phyloP scores from a whole-genome alignment of 1,284 basidiomycete species.

The Bondarzewia mesenterica region DNA sequence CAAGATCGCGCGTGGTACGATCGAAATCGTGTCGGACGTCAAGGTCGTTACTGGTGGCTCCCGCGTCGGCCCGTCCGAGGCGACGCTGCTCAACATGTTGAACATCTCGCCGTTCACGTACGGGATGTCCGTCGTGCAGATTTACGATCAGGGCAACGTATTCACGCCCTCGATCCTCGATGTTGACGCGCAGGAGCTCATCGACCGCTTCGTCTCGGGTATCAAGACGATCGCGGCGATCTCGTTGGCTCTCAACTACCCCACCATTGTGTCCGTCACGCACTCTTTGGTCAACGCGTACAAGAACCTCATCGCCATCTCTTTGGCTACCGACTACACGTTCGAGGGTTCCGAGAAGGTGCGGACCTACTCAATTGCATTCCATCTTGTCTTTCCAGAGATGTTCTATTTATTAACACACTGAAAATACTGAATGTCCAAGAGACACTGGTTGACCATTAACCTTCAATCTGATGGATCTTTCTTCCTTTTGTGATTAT shows the following conservation, averaged over 20 bases:
- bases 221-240: constrained; percentile 95
- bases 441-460: constrained; percentile 36
- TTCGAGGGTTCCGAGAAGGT: constrained; percentile 95
- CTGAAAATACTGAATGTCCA: constrained; percentile 76
- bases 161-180: constrained; percentile 93
- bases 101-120: constrained; percentile 99
- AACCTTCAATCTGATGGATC: constrained; percentile 19
- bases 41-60: constrained; percentile 90
- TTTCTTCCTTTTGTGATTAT: constrained; percentile 15
- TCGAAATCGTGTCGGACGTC: constrained; percentile 98
- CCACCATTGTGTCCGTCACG: constrained; percentile 87
- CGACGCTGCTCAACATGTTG: constrained; percentile 98
- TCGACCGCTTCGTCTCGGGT: constrained; percentile 87
- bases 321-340: constrained; percentile 89
- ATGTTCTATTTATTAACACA: constrained; percentile 42
- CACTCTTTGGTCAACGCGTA: constrained; percentile 98
- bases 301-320: constrained; percentile 95
- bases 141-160: constrained; percentile 87
- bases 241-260: constrained; percentile 94
- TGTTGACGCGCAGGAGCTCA: constrained; percentile 84
- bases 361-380: constrained; percentile 16
- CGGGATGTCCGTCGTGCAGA: constrained; percentile 95
- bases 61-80: constrained; percentile 96
- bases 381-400: constrained; percentile 16
- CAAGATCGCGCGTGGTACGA: constrained; percentile 99